Conservation (phyloP, 305 asterid species). For the Striga hermonthica region DNA sequence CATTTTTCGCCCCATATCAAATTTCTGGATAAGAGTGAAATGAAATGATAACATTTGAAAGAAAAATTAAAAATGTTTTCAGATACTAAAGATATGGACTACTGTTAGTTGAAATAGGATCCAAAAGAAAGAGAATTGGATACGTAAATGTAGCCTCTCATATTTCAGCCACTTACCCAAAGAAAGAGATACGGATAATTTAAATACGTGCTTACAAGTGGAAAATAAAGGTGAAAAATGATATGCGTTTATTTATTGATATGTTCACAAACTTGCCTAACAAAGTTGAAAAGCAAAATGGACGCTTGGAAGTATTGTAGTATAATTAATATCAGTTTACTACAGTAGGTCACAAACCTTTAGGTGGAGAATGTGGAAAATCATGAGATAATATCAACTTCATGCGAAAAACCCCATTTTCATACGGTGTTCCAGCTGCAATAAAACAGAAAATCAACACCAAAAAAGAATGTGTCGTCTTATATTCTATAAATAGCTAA, state of each 20-base stretch:
- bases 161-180: not conserved
- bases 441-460: slow-evolving; percentile 31
- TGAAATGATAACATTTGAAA: too few species aligned
- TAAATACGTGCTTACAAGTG: too few species aligned
- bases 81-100: too few species aligned
- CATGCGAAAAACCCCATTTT: slow-evolving; percentile 89
- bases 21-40: too few species aligned
- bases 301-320: slow-evolving; percentile 2
- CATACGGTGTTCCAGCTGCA: slow-evolving; percentile 98
- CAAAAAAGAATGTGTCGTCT: slow-evolving; percentile 20
- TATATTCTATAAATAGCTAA: slow-evolving; percentile 12
- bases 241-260: slow-evolving; percentile 5
- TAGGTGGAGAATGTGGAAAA: slow-evolving; percentile 91
- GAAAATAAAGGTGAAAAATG: not conserved
- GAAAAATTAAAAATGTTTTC: too few species aligned
- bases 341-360: slow-evolving; percentile 57
- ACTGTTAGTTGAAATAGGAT: too few species aligned
- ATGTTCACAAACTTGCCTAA: not conserved
- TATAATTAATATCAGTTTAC: slow-evolving; percentile 18
- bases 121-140: too few species aligned
- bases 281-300: not conserved
- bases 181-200: not conserved
- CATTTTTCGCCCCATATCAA: too few species aligned
- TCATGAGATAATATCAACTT: slow-evolving; percentile 82
- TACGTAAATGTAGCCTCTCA: too few species aligned